Evolutionary conservation across 176 grass and related monocot species (phyloP).

Genomic region (Triticum turgidum): DNA sequence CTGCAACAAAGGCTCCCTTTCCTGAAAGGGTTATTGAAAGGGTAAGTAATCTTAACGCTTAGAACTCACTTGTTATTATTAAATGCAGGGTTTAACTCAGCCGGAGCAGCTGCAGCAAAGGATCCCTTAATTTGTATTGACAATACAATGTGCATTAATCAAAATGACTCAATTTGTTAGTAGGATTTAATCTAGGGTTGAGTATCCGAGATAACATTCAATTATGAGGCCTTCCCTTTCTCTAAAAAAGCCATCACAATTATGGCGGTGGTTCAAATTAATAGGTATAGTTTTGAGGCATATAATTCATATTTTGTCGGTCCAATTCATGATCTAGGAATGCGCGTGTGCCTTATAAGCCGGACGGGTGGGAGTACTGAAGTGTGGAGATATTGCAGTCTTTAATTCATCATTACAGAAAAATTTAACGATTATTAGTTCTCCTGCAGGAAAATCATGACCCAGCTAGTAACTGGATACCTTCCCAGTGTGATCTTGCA

Average conservation of each 20-base stretch:
- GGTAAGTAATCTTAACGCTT: conserved; percentile 45
- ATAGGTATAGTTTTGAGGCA: not conserved
- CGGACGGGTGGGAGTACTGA: not conserved
- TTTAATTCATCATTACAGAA: conserved; percentile 4
- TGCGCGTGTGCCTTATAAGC: not conserved
- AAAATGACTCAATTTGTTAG: conserved; percentile 4
- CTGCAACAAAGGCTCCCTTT: conserved; percentile 80
- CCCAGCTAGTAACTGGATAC: conserved; percentile 84
- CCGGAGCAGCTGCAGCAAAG: not conserved
- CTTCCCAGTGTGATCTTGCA: conserved; percentile 89
- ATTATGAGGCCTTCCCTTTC: not conserved
- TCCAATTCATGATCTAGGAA: not conserved
- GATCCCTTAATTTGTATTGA: not conserved
- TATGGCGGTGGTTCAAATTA: not conserved
- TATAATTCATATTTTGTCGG: not conserved
- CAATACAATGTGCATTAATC: conserved; percentile 7
- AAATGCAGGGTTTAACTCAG: not conserved
- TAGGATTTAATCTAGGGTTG: conserved; percentile 1
- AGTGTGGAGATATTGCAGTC: not conserved
- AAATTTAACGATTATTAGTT: conserved; percentile 29
- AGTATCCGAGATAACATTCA: conserved; percentile 1
- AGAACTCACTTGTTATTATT: not conserved
- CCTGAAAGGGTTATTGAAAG: conserved; percentile 65
- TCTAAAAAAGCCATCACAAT: not conserved
- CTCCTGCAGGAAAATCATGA: conserved; percentile 58